Evolutionary conservation across 768 basidiomycete species (phyloP).

Genomic region (Suillus brevipes): DNA sequence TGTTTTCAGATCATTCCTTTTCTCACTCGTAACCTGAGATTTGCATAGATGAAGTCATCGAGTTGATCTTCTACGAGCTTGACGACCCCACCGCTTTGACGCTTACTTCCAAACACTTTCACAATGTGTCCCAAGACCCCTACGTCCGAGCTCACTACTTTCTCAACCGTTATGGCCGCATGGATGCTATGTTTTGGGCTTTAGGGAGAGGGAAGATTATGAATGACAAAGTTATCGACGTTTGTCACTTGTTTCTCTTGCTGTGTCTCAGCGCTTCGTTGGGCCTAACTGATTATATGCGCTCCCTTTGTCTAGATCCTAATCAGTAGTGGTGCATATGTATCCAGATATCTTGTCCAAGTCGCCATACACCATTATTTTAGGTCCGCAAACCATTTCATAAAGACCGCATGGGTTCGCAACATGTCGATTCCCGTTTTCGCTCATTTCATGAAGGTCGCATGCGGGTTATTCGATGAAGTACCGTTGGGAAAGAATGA

Average conservation of each 20-base stretch:
- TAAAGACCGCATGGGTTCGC: constrained; percentile 76
- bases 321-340: constrained; percentile 70
- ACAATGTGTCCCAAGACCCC: constrained; percentile 66
- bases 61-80: constrained; percentile 72
- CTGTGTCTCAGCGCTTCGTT: constrained; percentile 16
- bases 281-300: constrained; percentile 28
- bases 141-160: constrained; percentile 81
- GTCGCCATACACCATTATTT: constrained; percentile 80
- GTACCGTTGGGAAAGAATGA: constrained; percentile 72
- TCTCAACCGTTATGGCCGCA: constrained; percentile 67
- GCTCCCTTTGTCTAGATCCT: constrained; percentile 51
- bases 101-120: constrained; percentile 56
- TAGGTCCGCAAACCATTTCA: constrained; percentile 67
- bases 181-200: constrained; percentile 75
- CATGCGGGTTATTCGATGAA: constrained; percentile 58
- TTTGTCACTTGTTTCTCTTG: constrained; percentile 39
- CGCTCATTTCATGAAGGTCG: constrained; percentile 60
- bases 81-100: constrained; percentile 62
- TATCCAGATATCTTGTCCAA: constrained; percentile 79
- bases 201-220: constrained; percentile 68
- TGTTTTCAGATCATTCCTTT: constrained; percentile 29
- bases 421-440: constrained; percentile 61
- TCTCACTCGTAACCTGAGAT: constrained; percentile 11
- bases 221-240: constrained; percentile 67
- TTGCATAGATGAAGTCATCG: constrained; percentile 59